Conservation (phyloP, 176 grass and related monocot species). For the Leersia perrieri region DNA sequence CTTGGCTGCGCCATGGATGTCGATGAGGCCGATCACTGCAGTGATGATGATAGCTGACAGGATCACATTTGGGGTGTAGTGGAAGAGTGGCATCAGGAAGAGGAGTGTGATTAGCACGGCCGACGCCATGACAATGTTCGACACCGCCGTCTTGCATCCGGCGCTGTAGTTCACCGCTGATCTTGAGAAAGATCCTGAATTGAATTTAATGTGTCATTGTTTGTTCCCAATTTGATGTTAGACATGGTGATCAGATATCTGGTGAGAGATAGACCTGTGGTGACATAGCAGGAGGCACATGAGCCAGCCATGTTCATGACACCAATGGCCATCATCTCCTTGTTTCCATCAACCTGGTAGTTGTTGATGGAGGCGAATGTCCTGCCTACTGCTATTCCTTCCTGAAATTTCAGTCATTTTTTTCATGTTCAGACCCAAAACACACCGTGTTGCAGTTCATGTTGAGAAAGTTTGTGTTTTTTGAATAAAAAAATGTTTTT, state of each 20-base stretch:
- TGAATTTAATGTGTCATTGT: too few species aligned
- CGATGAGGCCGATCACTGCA: conserved; percentile 85
- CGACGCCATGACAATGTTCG: conserved; percentile 93
- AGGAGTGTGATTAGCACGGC: conserved; percentile 89
- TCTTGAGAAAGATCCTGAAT: conserved; percentile 90
- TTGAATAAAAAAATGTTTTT: not conserved
- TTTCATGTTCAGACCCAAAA: not conserved
- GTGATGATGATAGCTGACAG: conserved; percentile 97
- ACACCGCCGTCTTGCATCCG: conserved; percentile 75
- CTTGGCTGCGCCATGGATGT: conserved; percentile 57
- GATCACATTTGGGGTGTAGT: conserved; percentile 94
- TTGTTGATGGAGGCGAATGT: conserved; percentile 98
- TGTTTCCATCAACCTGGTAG: conserved; percentile 99
- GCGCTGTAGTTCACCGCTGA: conserved; percentile 99
- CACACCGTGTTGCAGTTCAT: not conserved
- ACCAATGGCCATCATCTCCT: conserved; percentile 99
- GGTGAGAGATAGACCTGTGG: conserved; percentile 43
- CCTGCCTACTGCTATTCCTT: conserved; percentile 90
- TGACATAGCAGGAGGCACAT: conserved; percentile 94
- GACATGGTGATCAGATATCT: too few species aligned
- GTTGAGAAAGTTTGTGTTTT: not conserved
- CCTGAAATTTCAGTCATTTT: conserved; percentile 43
- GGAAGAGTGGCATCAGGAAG: conserved; percentile 96
- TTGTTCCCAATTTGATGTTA: not conserved
- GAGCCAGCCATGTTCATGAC: conserved; percentile 98